Percentiles rank a stretch among this genome's conserved stretches.
Evolutionary conservation across 441 rosid genomes (phyloP).

Genomic region (Manihot esculenta): DNA sequence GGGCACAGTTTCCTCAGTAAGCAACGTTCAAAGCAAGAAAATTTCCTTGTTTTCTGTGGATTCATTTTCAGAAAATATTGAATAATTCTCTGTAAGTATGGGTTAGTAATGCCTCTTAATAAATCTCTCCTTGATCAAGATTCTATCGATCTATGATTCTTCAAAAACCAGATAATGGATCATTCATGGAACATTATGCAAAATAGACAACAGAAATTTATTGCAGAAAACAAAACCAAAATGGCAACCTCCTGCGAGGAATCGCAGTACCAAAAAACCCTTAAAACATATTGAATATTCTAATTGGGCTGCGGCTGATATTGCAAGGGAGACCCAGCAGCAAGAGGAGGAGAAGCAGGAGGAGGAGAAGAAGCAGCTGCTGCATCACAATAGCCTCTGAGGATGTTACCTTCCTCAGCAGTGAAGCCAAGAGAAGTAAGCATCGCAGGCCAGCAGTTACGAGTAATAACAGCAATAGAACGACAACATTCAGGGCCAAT

Average conservation of each 20-base stretch:
- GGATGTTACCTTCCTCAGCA: constrained; percentile 47
- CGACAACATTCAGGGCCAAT: constrained; percentile 48
- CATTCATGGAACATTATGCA: neutral
- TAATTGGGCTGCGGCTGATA: neutral
- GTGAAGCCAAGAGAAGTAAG: constrained; percentile 55
- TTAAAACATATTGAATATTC: too few species aligned
- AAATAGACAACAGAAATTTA: neutral
- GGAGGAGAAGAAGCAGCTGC: constrained; percentile 21
- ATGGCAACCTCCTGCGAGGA: too few species aligned
- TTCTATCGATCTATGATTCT: neutral
- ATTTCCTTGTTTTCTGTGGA: neutral
- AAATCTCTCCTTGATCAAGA: neutral
- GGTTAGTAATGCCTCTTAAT: too few species aligned
- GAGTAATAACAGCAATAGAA: constrained; percentile 46
- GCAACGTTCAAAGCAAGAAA: neutral
- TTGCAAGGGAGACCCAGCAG: constrained; percentile 29
- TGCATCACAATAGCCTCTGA: constrained; percentile 58
- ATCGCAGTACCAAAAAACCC: neutral
- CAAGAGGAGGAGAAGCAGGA: constrained; percentile 28
- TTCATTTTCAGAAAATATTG: too few species aligned
- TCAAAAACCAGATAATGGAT: neutral
- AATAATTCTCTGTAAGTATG: too few species aligned
- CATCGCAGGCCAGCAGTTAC: constrained; percentile 62
- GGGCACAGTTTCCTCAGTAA: neutral
- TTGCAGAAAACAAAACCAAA: neutral